Base-by-base conservation (phyloP, 2,329 filamentous ascomycete species). In the Fusarium temperatum region DNA sequence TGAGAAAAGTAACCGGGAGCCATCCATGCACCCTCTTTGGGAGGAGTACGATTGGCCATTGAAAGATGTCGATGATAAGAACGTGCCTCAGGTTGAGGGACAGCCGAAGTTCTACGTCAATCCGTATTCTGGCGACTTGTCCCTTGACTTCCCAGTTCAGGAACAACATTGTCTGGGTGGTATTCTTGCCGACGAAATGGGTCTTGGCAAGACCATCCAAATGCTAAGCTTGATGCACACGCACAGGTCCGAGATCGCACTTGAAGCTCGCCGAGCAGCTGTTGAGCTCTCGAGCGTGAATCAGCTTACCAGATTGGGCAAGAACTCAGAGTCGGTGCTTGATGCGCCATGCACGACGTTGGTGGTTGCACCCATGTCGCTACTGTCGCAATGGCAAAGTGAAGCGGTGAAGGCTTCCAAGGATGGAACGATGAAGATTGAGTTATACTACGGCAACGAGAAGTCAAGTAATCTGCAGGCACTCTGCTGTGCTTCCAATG, bases 151-250 rank as follows among this genome's bases (percentile, higher is more conserved):
- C 75, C 96, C 96, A 2, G 89, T 91, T 6, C 96, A 99, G 80
- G 94, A 98, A 78, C 96, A 98, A 79, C 94, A 97, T 80, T 99
- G 96, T 75, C 86, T 98, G 0, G 96, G 96, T 50, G 96, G 96
- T 11, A 94, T 99, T 65, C 85, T 99, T 47, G 96, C 96, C 14
- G 96, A 99, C 78, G 93, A 98, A 83, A 99, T 99, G 96, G 96
- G 96, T 53, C 86, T 99, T 5, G 96, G 96, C 39, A 99, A 99
- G 85, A 99, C 96, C 0, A 98, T 99, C 60, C 96, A 99, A 80
- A 98, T 99, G 95, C 89, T 99, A 70, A 96, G 94, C 82, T 85
- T 99, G 56, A 89, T 99, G 10, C 96, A 99, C 80, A 90, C 94
- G 0, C 94, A 98, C 80, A 90, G 89, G 70, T 92, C 90, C 8